Evolutionary conservation across 73 alveolate genomes (phyloP), one percentile per base, ranked within the genome.

Genomic region (Breviolum minutum): DNA sequence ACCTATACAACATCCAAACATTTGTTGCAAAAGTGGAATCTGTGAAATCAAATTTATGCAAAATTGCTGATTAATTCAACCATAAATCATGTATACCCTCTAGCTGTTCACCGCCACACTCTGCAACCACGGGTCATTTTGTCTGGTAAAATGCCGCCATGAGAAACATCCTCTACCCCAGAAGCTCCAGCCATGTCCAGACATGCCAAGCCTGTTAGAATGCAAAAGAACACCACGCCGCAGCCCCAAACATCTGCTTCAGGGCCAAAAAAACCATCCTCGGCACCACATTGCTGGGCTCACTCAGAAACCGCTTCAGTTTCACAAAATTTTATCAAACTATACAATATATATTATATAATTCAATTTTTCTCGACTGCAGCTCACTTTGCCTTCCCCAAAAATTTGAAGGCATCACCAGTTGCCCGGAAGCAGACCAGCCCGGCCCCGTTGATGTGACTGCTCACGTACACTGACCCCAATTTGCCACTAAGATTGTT

Each of bases 201-300:
- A 14, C 17, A 19, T 32, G 24, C 12, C 95, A 24, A 2, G 97
- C 97, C 97, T 90, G 97, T 90, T 30, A 90, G 97, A 61, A 90
- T 73, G 76, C 69, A 48, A 60, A 90, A 90, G 68, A 90, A 73
- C 29, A 90, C 97, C 87, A 74, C 97, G 17, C 97, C 97, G 32
- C 97, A 90, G 88, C 97, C 97, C 97, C 97, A 90, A 26, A 73
- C 29, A 61, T 90, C 97, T 7, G 88, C 97, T 71, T 90, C 97
- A 5, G 97, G 97, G 7, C 97, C 97, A 54, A 71, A 90, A 54
- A 90, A 90, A 63, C 97, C 97, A 48, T 89, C 96, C 96, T 89
- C 32, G 29, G 95, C 79, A 30, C 30, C 13, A 8, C 64, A 77
- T 10, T 1, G n/a, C 87, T n/a, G 62, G 87, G 13, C 13, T 40